phyloP scores from a whole-genome alignment of 192 early-diverging fungal genomes.

The Dissophora globulifera region DNA sequence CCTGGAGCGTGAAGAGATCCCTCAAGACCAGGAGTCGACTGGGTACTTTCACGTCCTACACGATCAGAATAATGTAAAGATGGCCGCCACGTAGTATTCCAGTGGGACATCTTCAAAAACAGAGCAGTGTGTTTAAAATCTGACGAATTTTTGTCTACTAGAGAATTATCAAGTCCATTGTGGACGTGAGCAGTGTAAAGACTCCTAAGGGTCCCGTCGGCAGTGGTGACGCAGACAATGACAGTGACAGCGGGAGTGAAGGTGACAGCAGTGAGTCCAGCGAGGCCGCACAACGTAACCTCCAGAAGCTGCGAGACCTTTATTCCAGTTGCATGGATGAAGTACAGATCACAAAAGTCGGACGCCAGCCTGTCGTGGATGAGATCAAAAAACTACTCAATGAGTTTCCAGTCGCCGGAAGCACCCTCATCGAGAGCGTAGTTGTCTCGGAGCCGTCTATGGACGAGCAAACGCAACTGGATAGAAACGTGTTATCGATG shows the following conservation, averaged over 20 bases:
- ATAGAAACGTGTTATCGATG: constrained; percentile 4
- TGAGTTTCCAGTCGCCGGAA: constrained; percentile 38
- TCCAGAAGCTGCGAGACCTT: constrained; percentile 62
- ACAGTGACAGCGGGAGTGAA: too few relatives aligned
- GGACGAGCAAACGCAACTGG: too few relatives aligned
- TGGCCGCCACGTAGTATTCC: too few relatives aligned
- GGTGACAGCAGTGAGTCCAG: constrained; percentile 9
- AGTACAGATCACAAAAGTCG: constrained; percentile 34
- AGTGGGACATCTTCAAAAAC: too few relatives aligned
- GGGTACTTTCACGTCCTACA: constrained; percentile 14
- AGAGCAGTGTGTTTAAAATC: too few relatives aligned
- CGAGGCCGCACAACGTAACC: constrained; percentile 54
- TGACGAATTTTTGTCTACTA: background rate
- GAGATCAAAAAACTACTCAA: constrained; percentile 38
- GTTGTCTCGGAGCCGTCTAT: too few relatives aligned
- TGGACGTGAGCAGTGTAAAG: background rate
- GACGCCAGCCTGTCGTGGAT: constrained; percentile 50
- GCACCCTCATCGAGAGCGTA: too few relatives aligned
- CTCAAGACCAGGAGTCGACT: constrained; percentile 3
- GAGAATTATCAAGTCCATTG: constrained; percentile 15
- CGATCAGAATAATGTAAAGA: constrained; percentile 18
- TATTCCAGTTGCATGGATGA: constrained; percentile 68
- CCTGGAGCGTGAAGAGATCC: constrained; percentile 15
- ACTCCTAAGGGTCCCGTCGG: background rate
- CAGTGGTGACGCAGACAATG: too few relatives aligned